Evolutionary conservation across 139 green algal genomes (phyloP), one percentile per base, ranked within the genome.

Genomic region (Trebouxia sp.): DNA sequence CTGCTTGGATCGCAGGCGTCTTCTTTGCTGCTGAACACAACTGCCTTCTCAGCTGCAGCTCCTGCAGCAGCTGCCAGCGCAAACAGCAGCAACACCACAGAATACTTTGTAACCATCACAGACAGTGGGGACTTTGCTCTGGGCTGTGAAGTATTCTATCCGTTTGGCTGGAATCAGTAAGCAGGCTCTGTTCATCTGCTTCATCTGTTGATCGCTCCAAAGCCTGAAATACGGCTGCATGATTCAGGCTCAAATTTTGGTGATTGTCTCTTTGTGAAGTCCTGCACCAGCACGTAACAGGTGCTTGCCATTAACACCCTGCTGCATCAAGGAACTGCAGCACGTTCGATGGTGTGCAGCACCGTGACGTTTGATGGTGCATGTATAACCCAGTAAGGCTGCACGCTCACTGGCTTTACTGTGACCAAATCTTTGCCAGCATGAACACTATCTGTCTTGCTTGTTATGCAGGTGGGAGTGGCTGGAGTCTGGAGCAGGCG

Each of bases 401-500:
- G n/a, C n/a, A n/a, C n/a, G n/a, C n/a, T n/a, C n/a, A n/a, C n/a
- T n/a, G n/a, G n/a, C n/a, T n/a, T n/a, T n/a, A n/a, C n/a, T n/a
- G n/a, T n/a, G n/a, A n/a, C n/a, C n/a, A n/a, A n/a, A 39, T n/a
- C 38, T 41, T 5, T 51, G 66, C 35, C 39, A 62, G 17, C 41
- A 26, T 62, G 69, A 45, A 47, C 15, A 3, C 47, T 15, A 28
- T 24, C 5, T 26, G 51, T 47, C 2, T 56, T 30, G 14, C 15
- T 22, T 24, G 11, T 62, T 14, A 7, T 76, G 48, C 47, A 87
- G 85, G 77, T 93, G 89, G 89, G 90, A 93, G 74, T 62, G 85
- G 26, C 47, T 92, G 45, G 89, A 92, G 76, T 83, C 83, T 9
- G 85, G 74, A 12, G 84, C 86, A 9, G 89, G 89, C 8, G 89